These are phyloP conservation scores for Rhizopogon salebrosus DNA, from an alignment of 768 basidiomycete species.

Conservation along the genomic window DNA sequence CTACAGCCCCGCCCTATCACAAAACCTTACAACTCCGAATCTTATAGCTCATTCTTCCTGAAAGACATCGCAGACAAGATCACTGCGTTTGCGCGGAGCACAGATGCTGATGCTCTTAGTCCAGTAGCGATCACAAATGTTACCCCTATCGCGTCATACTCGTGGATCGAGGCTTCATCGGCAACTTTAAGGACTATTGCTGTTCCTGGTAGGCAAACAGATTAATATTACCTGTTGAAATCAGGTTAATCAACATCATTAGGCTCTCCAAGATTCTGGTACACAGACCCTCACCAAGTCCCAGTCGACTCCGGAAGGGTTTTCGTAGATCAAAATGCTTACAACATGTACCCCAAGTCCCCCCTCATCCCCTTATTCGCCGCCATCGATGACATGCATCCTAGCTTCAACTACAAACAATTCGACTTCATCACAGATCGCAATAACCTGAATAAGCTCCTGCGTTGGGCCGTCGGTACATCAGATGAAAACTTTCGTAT, in stretches of 20 bases:
- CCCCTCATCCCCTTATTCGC: slow-evolving; percentile 52
- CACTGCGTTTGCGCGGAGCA: slow-evolving; percentile 12
- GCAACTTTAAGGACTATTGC: slow-evolving; percentile 39
- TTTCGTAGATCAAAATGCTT: slow-evolving; percentile 58
- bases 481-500: slow-evolving; percentile 51
- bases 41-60: slow-evolving; percentile 11
- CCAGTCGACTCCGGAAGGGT: slow-evolving; percentile 45
- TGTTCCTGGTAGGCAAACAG: slow-evolving; percentile 36
- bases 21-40: not conserved
- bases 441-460: slow-evolving; percentile 58
- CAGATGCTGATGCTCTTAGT: not conserved
- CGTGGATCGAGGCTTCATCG: slow-evolving; percentile 37
- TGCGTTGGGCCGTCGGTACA: slow-evolving; percentile 45
- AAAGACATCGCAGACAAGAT: slow-evolving; percentile 17
- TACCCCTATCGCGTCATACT: slow-evolving; percentile 46
- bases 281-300: slow-evolving; percentile 47
- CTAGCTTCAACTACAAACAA: slow-evolving; percentile 22
- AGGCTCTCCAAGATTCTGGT: slow-evolving; percentile 66
- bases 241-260: not conserved
- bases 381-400: slow-evolving; percentile 45
- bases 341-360: slow-evolving; percentile 31
- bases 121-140: slow-evolving; percentile 33
- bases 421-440: slow-evolving; percentile 60
- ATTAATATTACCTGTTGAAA: not conserved
- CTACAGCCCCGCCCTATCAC: not conserved